Conservation (phyloP, 2,329 filamentous ascomycete species). For the Sphaceloma murrayae region DNA sequence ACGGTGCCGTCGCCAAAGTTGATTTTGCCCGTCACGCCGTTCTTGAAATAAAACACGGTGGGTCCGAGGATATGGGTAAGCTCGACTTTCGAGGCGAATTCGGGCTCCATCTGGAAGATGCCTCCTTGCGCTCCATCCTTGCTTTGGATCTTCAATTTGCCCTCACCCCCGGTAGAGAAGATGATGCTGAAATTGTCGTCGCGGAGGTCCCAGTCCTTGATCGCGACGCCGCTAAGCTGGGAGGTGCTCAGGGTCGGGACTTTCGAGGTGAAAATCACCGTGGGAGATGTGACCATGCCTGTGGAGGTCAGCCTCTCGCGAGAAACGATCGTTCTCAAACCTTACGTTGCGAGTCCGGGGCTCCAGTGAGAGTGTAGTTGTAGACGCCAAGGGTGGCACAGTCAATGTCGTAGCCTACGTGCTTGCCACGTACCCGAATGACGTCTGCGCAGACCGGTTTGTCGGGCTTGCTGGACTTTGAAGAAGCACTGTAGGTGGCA, state of each 20-base stretch:
- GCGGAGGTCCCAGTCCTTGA: conserved; percentile 11
- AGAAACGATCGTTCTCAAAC: not conserved
- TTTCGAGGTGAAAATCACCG: conserved; percentile 10
- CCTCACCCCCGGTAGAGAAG: conserved; percentile 3
- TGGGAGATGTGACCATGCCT: conserved; percentile 6
- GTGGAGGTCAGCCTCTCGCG: not conserved
- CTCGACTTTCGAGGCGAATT: conserved; percentile 9
- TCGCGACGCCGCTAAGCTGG: not conserved
- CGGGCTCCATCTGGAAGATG: conserved; percentile 14
- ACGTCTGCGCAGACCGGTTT: not conserved
- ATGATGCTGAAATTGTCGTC: conserved; percentile 13
- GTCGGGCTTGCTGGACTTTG: not conserved
- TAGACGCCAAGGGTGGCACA: not conserved
- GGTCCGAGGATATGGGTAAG: conserved; percentile 6
- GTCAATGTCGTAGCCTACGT: conserved; percentile 13
- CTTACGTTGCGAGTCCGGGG: not conserved
- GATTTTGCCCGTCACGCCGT: conserved; percentile 5
- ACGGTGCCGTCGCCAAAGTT: conserved; percentile 6
- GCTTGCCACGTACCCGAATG: conserved; percentile 6
- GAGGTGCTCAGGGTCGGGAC: not conserved
- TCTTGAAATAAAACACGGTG: conserved; percentile 9
- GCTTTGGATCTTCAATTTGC: conserved; percentile 10
- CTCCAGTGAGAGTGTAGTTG: not conserved
- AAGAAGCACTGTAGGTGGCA: conserved; percentile 6
- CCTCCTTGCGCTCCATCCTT: conserved; percentile 9